Percentiles rank a stretch among this genome's conserved stretches.
These are phyloP conservation scores for Monosporascus sp. DNA, from an alignment of 2,329 filamentous ascomycete species.

Conservation along the genomic window DNA sequence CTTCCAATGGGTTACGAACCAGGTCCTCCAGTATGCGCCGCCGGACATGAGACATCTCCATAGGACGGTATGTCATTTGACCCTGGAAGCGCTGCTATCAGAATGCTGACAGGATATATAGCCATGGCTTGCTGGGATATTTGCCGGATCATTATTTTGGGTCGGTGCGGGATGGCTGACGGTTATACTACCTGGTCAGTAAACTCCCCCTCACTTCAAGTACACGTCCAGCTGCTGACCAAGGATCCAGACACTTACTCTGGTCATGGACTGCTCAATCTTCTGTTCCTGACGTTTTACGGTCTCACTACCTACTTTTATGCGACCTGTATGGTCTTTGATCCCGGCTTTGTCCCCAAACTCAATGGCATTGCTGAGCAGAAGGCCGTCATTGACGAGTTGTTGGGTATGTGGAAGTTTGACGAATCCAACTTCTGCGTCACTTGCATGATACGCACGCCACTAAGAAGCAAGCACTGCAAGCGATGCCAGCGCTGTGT, in stretches of 20 bases:
- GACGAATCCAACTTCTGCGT: constrained; percentile 94
- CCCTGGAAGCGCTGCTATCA: not conserved
- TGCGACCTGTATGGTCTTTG: constrained; percentile 73
- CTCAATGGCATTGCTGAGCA: constrained; percentile 84
- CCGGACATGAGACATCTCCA: constrained; percentile 85
- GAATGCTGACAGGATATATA: constrained; percentile 28
- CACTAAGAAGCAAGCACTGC: constrained; percentile 93
- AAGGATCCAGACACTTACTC: constrained; percentile 53
- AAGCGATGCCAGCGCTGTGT: constrained; percentile 86
- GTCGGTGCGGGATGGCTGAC: constrained; percentile 71
- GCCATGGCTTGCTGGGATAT: constrained; percentile 92
- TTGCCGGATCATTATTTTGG: constrained; percentile 80
- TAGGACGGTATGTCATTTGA: constrained; percentile 61
- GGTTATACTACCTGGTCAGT: constrained; percentile 64
- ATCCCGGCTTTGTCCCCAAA: constrained; percentile 92
- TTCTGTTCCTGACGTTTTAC: constrained; percentile 63
- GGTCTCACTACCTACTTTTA: constrained; percentile 80
- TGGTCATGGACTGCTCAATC: constrained; percentile 66
- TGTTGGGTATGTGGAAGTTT: constrained; percentile 80
- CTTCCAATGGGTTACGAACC: constrained; percentile 72
- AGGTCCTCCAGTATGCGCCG: constrained; percentile 75
- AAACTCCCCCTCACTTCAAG: not conserved
- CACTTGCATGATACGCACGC: constrained; percentile 88
- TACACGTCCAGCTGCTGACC: constrained; percentile 23
- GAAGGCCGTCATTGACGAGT: constrained; percentile 80